Evolutionary conservation across 2,329 filamentous ascomycete genomes (phyloP), one percentile per base, ranked within the genome.

Genomic region (Ophiostoma himal-ulmi): DNA sequence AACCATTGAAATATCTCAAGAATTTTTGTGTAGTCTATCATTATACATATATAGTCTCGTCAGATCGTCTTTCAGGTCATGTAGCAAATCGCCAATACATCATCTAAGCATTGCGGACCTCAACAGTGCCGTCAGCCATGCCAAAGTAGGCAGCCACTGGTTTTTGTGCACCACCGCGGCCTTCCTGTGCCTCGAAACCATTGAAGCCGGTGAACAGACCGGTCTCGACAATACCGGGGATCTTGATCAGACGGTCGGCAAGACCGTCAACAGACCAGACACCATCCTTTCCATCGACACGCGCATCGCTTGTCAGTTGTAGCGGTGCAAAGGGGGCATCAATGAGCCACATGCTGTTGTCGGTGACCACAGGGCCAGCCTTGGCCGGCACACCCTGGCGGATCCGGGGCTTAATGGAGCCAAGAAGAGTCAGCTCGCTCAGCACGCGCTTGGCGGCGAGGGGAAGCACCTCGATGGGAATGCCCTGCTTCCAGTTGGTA

Each of bases 61-160:
- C 26, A 13, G 13, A 17, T 36, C 7, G 5, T 64, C 13, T 2
- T 13, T 5, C 13, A 10, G 14, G 13, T 14, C 57, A 26, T 11
- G 1, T 13, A 30, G 52, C 5, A 30, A 7, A 48, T 60, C 22
- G 20, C 30, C 26, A 17, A 8, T 39, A 65, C 10, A 30, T 11
- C 44, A 26, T 26, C 66, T 26, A 34, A 39, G 7, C 74, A n/a
- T 70, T 71, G 39, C 70, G 74, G 1, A 89, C 82, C 76, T 89
- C 81, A 17, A 91, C 89, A 13, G 82, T 83, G 3, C 91, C 91
- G 77, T 92, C 91, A 64, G 90, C 86, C 88, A 95, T 91, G 48
- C 95, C 95, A 80, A 98, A 99, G 82, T 98, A 99, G 34, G 93
- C 94, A 37, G 93, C 93, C 14, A 97, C 86, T 0, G 95, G 95